These are phyloP conservation scores for Alnus rubra DNA, from an alignment of 306 rosid species.

Conservation along the genomic window DNA sequence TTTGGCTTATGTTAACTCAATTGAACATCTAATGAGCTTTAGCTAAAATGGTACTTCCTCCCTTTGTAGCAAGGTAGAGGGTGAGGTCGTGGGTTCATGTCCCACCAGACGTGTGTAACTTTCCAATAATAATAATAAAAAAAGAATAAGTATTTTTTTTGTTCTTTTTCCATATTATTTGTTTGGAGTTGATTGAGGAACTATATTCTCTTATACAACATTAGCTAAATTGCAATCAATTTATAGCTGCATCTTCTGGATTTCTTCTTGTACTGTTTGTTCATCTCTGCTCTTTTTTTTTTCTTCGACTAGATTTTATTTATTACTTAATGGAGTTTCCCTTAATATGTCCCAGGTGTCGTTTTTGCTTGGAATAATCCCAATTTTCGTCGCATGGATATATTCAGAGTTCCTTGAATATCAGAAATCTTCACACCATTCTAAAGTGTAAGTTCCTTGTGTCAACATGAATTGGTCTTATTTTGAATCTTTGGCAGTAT, in stretches of 20 bases:
- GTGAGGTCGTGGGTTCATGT: too few relatives aligned
- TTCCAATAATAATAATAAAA: too few relatives aligned
- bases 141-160: too few relatives aligned
- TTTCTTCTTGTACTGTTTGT: neutral
- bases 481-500: constrained; percentile 9
- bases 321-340: constrained; percentile 33
- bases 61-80: too few relatives aligned
- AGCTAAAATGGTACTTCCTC: too few relatives aligned
- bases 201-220: too few relatives aligned
- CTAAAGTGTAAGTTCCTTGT: constrained; percentile 74
- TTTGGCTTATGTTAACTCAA: too few relatives aligned
- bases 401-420: constrained; percentile 92
- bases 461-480: constrained; percentile 9
- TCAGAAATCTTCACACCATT: constrained; percentile 58
- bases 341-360: constrained; percentile 66
- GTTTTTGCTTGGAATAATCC: constrained; percentile 82
- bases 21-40: too few relatives aligned
- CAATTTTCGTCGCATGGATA: constrained; percentile 85
- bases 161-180: too few relatives aligned
- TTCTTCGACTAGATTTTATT: constrained; percentile 3
- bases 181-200: too few relatives aligned
- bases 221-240: too few relatives aligned
- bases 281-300: constrained; percentile 1
- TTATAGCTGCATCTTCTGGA: neutral
- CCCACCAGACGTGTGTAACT: too few relatives aligned